A percentile compares a stretch with the other conserved stretches of the same genome.
These are phyloP conservation scores for Mortierella sp. DNA, from an alignment of 371 early-diverging fungal genomes.

Conservation along the genomic window DNA sequence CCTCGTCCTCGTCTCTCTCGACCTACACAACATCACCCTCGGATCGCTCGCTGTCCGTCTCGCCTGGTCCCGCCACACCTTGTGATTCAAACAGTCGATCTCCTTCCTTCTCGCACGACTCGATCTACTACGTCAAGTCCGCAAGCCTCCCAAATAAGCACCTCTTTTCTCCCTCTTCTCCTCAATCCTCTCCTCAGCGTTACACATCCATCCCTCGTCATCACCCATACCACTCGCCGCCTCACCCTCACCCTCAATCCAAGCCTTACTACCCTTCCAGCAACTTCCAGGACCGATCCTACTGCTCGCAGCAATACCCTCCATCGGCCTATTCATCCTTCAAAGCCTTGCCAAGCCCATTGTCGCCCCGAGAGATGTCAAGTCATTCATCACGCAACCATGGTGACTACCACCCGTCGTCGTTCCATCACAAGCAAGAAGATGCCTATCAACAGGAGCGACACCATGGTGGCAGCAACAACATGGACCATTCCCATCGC, in stretches of 20 bases:
- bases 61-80: slow-evolving; percentile 49
- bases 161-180: slow-evolving; percentile 12
- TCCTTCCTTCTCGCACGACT: slow-evolving; percentile 38
- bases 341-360: slow-evolving; percentile 16
- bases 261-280: slow-evolving; percentile 11
- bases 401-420: slow-evolving; percentile 12
- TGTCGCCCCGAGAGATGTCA: slow-evolving; percentile 23
- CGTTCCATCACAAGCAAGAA: too few species aligned
- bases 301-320: slow-evolving; percentile 3
- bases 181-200: slow-evolving; percentile 11
- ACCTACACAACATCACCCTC: slow-evolving; percentile 18
- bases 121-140: slow-evolving; percentile 20
- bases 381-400: slow-evolving; percentile 12
- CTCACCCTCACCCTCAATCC: slow-evolving; percentile 6
- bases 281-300: slow-evolving; percentile 12
- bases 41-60: slow-evolving; percentile 38
- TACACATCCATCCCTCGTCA: slow-evolving; percentile 16
- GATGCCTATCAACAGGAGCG: slow-evolving; percentile 6
- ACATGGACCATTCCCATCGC: slow-evolving; percentile 10
- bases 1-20: slow-evolving; percentile 22
- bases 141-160: slow-evolving; percentile 17
- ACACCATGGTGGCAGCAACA: slow-evolving; percentile 5
- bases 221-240: slow-evolving; percentile 12
- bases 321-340: slow-evolving; percentile 1
- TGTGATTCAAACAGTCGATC: slow-evolving; percentile 41